Base-by-base conservation (phyloP, 495 filamentous ascomycete species). In the Lasiosphaeria miniovina region DNA sequence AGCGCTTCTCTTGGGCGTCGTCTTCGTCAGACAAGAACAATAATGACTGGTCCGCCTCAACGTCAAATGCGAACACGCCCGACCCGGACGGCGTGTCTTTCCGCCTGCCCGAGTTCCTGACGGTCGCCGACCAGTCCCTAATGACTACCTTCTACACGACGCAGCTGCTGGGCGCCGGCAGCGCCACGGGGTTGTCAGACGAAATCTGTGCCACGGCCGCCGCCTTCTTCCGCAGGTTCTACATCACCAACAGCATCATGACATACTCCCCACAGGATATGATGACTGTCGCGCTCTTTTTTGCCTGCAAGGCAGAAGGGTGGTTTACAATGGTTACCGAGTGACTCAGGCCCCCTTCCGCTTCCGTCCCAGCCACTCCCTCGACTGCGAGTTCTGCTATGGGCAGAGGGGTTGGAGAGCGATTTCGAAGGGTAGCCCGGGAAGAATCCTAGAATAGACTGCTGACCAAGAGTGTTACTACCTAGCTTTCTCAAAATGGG, bases 151-250 rank as follows among this genome's bases (percentile, higher is more conserved):
- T 87, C 68, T 96, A 90, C 66, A 89, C 88, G 55, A 80, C 86
- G 53, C 85, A 90, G 72, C 82, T 87, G 12, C 73, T 93, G 58
- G 83, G 90, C 61, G 79, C 93, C 4, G 90, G 87, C 36, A 84
- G 92, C 43, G 85, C 87, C 62, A 88, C 90, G 65, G 84, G 90
- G 35, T 80, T 93, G 48, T 86, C 91, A 17, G 89, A 88, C 49
- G 86, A 90, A 58, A 90, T 97, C 41, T 68, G 90, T 83, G 90
- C 92, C 7, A 98, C 95, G 35, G 91, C 91, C 36, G 87, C 94
- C 48, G 89, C 93, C 73, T 97, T 92, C 73, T 84, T 98, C 49
- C 87, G 89, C 55, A 89, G 94, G 57, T 97, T 98, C 80, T 98
- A 97, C 75, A 82, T 96, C 32, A 90, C 88, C 60, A 96, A 96